Percentiles rank a stretch among this genome's conserved stretches.
phyloP scores from a whole-genome alignment of 345 rosid species.

The Eucalyptus curtisii region DNA sequence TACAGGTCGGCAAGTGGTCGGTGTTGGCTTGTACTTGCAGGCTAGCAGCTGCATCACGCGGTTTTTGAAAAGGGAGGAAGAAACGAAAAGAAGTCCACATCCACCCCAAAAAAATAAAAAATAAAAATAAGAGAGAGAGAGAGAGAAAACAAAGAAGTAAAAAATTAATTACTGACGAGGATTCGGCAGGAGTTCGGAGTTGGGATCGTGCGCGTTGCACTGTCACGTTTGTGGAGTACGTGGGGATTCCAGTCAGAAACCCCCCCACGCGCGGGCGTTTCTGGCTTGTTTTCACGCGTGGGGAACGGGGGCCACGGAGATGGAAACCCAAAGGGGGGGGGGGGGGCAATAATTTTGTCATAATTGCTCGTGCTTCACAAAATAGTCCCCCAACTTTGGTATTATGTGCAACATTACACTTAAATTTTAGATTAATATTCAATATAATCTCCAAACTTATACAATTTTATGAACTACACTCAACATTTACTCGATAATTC shows the following conservation, averaged over 20 bases:
- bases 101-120: no score
- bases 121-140: no score
- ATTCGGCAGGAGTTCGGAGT: background rate
- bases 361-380: background rate
- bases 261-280: background rate
- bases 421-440: no score
- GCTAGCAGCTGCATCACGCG: background rate
- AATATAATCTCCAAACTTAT: no score
- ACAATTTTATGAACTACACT: no score
- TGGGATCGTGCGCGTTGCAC: background rate
- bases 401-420: no score
- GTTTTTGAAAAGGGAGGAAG: background rate
- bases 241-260: background rate
- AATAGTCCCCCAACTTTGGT: no score
- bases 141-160: no score
- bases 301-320: background rate
- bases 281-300: background rate
- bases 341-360: background rate
- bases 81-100: background rate
- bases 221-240: no score
- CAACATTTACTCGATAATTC: background rate
- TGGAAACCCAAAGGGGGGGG: accelerated
- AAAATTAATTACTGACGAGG: background rate
- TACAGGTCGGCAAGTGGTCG: background rate
- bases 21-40: background rate